Percentiles rank a stretch among this genome's conserved stretches.
phyloP scores from a whole-genome alignment of 495 filamentous ascomycete genomes.

The Jackrogersella multiformis region DNA sequence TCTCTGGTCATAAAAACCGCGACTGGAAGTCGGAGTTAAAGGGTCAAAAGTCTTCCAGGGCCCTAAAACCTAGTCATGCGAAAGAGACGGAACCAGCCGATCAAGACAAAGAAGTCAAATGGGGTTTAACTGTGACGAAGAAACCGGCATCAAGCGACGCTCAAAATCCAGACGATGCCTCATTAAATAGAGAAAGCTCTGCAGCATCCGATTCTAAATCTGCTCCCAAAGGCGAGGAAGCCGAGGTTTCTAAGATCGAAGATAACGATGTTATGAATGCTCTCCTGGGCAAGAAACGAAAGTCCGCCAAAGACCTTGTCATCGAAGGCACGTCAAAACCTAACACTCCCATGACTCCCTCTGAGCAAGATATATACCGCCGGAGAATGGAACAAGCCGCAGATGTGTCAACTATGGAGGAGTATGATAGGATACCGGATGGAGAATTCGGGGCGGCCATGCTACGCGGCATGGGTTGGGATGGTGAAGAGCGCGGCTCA shows the following conservation, averaged over 20 bases:
- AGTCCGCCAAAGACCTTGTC: slow-evolving; percentile 35
- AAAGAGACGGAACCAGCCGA: slow-evolving; percentile 53
- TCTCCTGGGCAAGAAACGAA: slow-evolving; percentile 67
- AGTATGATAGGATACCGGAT: slow-evolving; percentile 88
- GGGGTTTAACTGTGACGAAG: slow-evolving; percentile 56
- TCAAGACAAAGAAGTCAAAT: slow-evolving; percentile 51
- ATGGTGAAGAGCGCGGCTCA: slow-evolving; percentile 72
- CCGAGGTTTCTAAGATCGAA: slow-evolving; percentile 56
- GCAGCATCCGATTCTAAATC: slow-evolving; percentile 25
- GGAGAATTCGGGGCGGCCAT: slow-evolving; percentile 93
- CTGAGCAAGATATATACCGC: slow-evolving; percentile 76
- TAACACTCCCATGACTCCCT: slow-evolving; percentile 38
- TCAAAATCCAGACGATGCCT: slow-evolving; percentile 30
- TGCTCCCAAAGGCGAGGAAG: slow-evolving; percentile 44
- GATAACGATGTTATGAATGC: slow-evolving; percentile 86
- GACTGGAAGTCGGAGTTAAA: slow-evolving; percentile 74
- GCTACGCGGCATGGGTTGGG: slow-evolving; percentile 93
- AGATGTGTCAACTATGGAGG: slow-evolving; percentile 77
- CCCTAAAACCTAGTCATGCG: slow-evolving; percentile 59
- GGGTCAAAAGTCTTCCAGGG: slow-evolving; percentile 56
- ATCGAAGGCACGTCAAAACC: slow-evolving; percentile 45
- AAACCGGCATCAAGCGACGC: slow-evolving; percentile 28
- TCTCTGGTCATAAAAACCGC: slow-evolving; percentile 71
- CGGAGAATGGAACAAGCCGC: slow-evolving; percentile 75
- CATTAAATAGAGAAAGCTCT: slow-evolving; percentile 38